Percentiles rank a stretch among this genome's conserved stretches.
Evolutionary conservation across 148 eudicot species (phyloP).

Genomic region (Chenopodium quinoa): DNA sequence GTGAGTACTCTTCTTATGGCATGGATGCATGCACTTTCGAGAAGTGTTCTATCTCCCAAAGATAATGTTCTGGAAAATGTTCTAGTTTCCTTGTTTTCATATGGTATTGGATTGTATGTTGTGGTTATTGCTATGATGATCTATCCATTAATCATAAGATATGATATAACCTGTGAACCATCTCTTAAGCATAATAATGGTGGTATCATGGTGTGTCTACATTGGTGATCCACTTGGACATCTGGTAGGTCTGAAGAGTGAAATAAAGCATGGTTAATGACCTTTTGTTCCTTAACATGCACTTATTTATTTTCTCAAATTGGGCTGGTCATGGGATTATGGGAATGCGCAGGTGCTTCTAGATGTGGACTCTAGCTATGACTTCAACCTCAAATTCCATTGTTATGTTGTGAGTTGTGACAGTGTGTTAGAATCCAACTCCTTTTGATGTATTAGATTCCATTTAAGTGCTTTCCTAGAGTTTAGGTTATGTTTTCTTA

Average conservation of each 20-base stretch:
- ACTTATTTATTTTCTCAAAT: background rate
- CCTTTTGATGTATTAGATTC: too few species aligned
- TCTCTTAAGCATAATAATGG: background rate
- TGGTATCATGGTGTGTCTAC: background rate
- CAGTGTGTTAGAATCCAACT: too few species aligned
- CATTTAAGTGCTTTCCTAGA: too few species aligned
- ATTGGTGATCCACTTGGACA: background rate
- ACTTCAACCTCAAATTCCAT: too few species aligned
- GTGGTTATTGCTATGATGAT: background rate
- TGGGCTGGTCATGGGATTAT: background rate
- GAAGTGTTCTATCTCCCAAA: background rate
- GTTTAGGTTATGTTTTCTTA: too few species aligned
- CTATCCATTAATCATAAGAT: background rate
- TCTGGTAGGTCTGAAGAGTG: background rate
- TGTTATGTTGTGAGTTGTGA: background rate
- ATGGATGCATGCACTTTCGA: background rate
- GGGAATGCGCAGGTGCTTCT: background rate
- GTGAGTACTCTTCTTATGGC: conserved; percentile 41
- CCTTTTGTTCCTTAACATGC: background rate
- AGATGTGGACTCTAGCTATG: background rate
- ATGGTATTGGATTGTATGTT: background rate
- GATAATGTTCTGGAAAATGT: background rate
- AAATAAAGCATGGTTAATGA: background rate
- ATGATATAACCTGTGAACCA: background rate
- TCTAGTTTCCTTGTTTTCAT: conserved; percentile 1